Evolutionary conservation across 202 grass and related monocot genomes (phyloP).

Genomic region (Elaeis oleifera): DNA sequence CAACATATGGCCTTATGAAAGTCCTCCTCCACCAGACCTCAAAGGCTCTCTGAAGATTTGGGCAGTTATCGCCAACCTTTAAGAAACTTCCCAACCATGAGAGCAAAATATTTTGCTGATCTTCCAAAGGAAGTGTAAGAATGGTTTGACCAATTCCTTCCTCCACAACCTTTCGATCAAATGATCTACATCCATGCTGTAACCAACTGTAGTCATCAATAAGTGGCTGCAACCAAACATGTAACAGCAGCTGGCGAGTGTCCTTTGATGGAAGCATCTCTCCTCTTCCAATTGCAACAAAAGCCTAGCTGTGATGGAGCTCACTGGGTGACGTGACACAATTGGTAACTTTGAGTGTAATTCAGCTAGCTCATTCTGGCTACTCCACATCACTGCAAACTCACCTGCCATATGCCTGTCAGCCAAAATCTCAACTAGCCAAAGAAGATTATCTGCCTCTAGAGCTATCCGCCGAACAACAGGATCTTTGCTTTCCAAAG

Average conservation of each 20-base stretch:
- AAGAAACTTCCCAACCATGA: constrained; percentile 15
- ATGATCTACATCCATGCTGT: constrained; percentile 8
- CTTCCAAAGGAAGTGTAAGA: constrained; percentile 12
- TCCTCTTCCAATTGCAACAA: constrained; percentile 15
- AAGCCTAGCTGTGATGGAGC: constrained; percentile 14
- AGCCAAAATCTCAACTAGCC: constrained; percentile 17
- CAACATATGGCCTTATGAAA: constrained; percentile 18
- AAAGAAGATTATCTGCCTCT: constrained; percentile 11
- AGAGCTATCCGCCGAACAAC: constrained; percentile 3
- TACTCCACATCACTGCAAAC: constrained; percentile 6
- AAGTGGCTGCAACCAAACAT: constrained; percentile 19
- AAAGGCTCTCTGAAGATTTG: constrained; percentile 18
- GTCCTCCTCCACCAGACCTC: constrained; percentile 27
- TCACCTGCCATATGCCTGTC: constrained; percentile 9
- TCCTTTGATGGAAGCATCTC: constrained; percentile 17
- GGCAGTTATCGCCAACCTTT: constrained; percentile 16
- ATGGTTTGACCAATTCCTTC: constrained; percentile 17
- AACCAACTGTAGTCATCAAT: constrained; percentile 19
- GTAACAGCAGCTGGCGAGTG: constrained; percentile 17
- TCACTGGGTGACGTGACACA: constrained; percentile 8
- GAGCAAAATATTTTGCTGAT: constrained; percentile 13
- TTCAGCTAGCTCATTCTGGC: constrained; percentile 9
- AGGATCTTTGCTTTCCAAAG: constrained; percentile 11
- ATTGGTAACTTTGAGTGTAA: constrained; percentile 4
- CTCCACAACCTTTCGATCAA: constrained; percentile 16